Base-by-base conservation (phyloP, 352 stramenopile genomes). In the Globisporangium cylindrosporum region DNA sequence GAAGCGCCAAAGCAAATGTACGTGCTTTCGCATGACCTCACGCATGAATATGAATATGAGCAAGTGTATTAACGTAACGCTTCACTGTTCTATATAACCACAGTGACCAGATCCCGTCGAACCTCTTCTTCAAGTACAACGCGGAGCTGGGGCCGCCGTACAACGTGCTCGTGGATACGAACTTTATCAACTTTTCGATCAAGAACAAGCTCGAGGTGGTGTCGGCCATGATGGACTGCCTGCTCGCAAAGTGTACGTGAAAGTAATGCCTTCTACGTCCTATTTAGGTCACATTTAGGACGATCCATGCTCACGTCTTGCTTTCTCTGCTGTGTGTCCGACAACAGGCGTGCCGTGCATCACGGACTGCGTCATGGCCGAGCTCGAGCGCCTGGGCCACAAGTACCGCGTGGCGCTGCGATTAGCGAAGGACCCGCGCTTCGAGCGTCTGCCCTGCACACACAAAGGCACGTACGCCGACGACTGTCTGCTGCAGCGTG, bases 111-210 rank as follows among this genome's bases (percentile, higher is more conserved):
- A 97, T 96, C 68, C 93, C 97, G 59, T 98, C 97, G 25, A 97
- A 97, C 66, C 85, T 99, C 72, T 99, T 99, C 78, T 99, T 99
- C 84, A 97, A 99, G 76, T 99, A 99, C 91, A 99, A 99, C 78
- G 94, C 97, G 29, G 93, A 98, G 55, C 84, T 99, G 18, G 98
- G 98, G 4, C 96, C 96, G 46, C 98, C 98, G 41, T 99, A 99
- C 81, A 97, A 98, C 80, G 90, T 99, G 51, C 80, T 99, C 15
- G 88, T 99, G 56, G 98, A 99, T 91, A 99, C 98, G 24, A 99
- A 99, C 80, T 99, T 99, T 88, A 99, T 99, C 80, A 99, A 99
- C 78, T 99, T 99, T 71, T 99, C 93, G 43, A 99, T 99, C 82
- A 98, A 98, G 69, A 98, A 99, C 88, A 98, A 98, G 74, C 90